Evolutionary conservation across 163 green algal species (phyloP).

Genomic region (Chlamydomonas reinhardtii): DNA sequence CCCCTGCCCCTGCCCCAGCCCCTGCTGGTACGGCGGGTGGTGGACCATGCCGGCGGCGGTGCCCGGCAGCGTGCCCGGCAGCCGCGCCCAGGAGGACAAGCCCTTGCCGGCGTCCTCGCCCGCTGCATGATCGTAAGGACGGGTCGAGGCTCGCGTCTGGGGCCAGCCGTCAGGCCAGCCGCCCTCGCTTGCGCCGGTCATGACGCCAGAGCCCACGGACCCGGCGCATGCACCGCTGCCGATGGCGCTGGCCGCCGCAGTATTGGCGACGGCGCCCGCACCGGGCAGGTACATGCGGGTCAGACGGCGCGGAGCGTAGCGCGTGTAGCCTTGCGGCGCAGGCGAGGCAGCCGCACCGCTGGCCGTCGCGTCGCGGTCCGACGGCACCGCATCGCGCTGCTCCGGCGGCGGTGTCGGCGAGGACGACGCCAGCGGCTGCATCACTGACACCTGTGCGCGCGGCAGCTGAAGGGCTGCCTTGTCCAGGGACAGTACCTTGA

Average conservation of each 20-base stretch:
- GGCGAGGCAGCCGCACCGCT: not conserved
- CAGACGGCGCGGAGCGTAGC: slow-evolving; percentile 24
- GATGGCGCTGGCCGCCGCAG: not conserved
- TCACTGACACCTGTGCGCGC: not conserved
- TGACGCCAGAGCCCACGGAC: not conserved
- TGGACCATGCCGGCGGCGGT: not conserved
- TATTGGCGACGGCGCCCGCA: not conserved
- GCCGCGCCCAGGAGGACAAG: not conserved
- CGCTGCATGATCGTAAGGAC: too few species aligned
- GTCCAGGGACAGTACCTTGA: slow-evolving; percentile 40
- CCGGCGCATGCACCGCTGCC: not conserved
- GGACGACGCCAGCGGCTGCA: too few species aligned
- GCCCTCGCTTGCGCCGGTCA: too few species aligned
- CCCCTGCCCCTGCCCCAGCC: not conserved
- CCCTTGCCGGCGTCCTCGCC: too few species aligned
- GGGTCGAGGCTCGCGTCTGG: too few species aligned
- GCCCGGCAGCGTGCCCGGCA: not conserved
- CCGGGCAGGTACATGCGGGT: slow-evolving; percentile 33
- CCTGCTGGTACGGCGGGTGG: not conserved
- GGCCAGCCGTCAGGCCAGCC: too few species aligned
- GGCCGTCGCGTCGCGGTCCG: not conserved
- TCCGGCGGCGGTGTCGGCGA: too few species aligned
- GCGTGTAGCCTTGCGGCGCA: not conserved
- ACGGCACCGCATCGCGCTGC: not conserved
- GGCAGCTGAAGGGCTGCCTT: slow-evolving; percentile 13